Evolutionary conservation across 1,284 basidiomycete species (phyloP).

Genomic region (Ceraceosorus guamensis): DNA sequence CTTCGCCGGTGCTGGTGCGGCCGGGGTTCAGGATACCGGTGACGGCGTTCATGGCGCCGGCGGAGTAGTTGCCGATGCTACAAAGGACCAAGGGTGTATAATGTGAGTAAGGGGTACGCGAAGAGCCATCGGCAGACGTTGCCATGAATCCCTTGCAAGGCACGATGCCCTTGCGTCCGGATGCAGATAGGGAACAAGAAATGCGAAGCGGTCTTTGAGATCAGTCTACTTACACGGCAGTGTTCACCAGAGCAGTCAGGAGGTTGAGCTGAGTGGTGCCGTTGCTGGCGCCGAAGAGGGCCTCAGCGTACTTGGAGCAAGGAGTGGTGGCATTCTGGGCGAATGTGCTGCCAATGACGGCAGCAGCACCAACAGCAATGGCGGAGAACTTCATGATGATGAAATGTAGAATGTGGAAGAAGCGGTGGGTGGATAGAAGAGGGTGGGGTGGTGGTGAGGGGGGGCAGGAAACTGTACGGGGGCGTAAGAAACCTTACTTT

Average conservation of each 20-base stretch:
- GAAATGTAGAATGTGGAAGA: conserved; percentile 2
- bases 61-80: conserved; percentile 16
- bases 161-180: no score
- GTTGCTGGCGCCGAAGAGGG: conserved; percentile 13
- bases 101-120: neutral
- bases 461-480: neutral
- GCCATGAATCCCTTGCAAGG: neutral
- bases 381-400: conserved; percentile 11
- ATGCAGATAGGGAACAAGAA: no score
- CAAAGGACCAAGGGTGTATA: no score
- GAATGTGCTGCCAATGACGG: neutral
- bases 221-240: conserved; percentile 11
- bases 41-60: conserved; percentile 6
- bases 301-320: conserved; percentile 23
- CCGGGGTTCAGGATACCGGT: conserved; percentile 13
- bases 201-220: no score
- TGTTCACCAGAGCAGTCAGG: conserved; percentile 21
- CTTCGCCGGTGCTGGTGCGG: conserved; percentile 1
- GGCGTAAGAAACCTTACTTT: neutral
- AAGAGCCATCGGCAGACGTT: neutral
- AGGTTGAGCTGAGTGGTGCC: conserved; percentile 15
- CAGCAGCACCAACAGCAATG: neutral
- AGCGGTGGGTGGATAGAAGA: no score
- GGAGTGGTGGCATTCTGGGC: conserved; percentile 1
- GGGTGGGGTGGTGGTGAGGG: conserved; percentile 3